phyloP scores from a whole-genome alignment of 2,329 filamentous ascomycete genomes.

The Sporothrix variecibatus region DNA sequence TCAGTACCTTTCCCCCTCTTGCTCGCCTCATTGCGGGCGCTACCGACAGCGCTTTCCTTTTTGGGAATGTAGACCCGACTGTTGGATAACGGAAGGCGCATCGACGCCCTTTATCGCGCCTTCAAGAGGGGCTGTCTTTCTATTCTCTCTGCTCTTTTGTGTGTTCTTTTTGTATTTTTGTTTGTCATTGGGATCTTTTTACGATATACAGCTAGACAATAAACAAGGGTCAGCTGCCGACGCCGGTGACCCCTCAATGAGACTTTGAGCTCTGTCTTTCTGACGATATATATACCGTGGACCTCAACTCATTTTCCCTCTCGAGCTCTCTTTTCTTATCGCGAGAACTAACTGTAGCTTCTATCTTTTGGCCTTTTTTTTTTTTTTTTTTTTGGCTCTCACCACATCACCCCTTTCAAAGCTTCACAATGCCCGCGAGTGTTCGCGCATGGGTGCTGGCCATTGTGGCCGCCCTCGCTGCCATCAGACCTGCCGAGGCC shows the following conservation, averaged over 20 bases:
- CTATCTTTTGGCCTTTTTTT: neutral
- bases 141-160: neutral
- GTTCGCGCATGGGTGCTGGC: conserved; percentile 26
- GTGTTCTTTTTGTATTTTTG: neutral
- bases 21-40: neutral
- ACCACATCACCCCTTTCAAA: neutral
- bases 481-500: conserved; percentile 22
- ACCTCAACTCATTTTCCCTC: no score
- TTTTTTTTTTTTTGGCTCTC: neutral
- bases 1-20: neutral
- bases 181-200: conserved; percentile 12
- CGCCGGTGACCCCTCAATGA: neutral
- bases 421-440: conserved; percentile 11
- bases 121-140: conserved; percentile 10
- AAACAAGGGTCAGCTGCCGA: conserved; percentile 5
- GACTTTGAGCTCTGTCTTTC: neutral
- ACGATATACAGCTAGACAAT: neutral
- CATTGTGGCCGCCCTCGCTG: conserved; percentile 25
- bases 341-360: neutral
- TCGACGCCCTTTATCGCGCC: conserved; percentile 14
- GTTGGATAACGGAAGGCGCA: conserved; percentile 6
- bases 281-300: conserved; percentile 8
- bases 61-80: conserved; percentile 29
- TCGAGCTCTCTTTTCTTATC: neutral
- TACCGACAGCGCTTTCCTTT: conserved; percentile 20